Evolutionary conservation across 192 early-diverging fungal species (phyloP).

Genomic region (Funneliformis mosseae): DNA sequence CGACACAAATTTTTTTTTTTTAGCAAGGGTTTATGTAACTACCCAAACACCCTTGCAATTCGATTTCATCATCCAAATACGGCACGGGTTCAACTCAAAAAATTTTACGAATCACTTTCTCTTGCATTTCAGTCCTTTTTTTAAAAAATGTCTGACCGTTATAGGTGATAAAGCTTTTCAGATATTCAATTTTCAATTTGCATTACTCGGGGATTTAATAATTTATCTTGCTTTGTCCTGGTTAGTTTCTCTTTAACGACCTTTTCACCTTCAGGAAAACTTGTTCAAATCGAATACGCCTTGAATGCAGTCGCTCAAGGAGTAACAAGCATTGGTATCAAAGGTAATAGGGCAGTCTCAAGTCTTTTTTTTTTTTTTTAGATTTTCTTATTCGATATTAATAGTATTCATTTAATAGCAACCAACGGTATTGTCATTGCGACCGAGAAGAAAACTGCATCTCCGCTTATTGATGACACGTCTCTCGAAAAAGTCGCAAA

Average conservation of each 20-base stretch:
- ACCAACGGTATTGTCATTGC: constrained; percentile 98
- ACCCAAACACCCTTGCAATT: not conserved
- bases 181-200: not conserved
- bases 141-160: constrained; percentile 20
- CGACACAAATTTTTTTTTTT: no score
- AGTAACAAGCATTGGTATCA: constrained; percentile 92
- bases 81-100: not conserved
- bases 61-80: not conserved
- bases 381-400: not conserved
- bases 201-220: not conserved
- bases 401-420: constrained; percentile 51
- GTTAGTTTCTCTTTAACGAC: constrained; percentile 96
- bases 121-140: not conserved
- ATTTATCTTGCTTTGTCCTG: not conserved
- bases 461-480: constrained; percentile 90
- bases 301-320: constrained; percentile 89
- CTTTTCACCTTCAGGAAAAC: constrained; percentile 98
- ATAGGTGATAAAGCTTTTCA: constrained; percentile 7
- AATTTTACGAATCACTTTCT: not conserved
- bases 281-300: constrained; percentile 99
- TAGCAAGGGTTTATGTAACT: not conserved
- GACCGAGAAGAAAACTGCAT: constrained; percentile 94
- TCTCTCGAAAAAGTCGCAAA: constrained; percentile 89
- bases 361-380: not conserved
- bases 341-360: constrained; percentile 56